These are phyloP conservation scores for Salix caprea DNA, from an alignment of 345 rosid species.

Conservation along the genomic window DNA sequence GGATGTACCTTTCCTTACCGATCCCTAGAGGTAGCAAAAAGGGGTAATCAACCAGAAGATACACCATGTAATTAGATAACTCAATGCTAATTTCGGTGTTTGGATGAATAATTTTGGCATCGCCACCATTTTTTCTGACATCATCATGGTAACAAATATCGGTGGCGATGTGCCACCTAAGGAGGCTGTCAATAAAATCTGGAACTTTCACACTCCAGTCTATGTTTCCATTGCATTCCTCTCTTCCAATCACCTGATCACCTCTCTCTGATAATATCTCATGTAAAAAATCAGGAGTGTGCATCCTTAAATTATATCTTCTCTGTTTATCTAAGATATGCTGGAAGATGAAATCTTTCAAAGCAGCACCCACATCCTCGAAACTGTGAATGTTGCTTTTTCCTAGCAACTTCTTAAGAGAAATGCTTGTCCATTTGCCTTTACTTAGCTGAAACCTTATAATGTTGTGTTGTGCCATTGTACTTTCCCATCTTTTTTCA, in stretches of 20 bases:
- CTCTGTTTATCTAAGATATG: neutral
- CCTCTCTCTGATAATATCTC: neutral
- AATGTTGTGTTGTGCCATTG: too few species aligned
- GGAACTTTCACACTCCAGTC: neutral
- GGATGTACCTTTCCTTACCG: too few species aligned
- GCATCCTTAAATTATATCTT: neutral
- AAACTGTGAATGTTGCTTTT: neutral
- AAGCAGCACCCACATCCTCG: neutral
- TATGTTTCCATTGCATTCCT: neutral
- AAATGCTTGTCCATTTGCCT: neutral
- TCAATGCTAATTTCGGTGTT: accelerated
- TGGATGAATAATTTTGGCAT: too few species aligned
- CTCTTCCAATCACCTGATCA: neutral
- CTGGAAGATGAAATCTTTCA: neutral
- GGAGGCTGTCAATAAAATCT: conserved; percentile 17
- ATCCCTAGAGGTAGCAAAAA: too few species aligned
- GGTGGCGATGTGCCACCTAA: conserved; percentile 16
- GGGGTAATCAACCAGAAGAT: too few species aligned
- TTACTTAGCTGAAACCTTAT: accelerated
- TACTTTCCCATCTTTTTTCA: neutral
- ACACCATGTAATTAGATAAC: too few species aligned
- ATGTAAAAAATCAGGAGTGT: neutral
- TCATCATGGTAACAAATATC: too few species aligned
- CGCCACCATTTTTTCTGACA: too few species aligned
- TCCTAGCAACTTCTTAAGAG: neutral